Evolutionary conservation across 2,329 filamentous ascomycete genomes (phyloP), one percentile per base, ranked within the genome.

Genomic region (Myriosclerotinia duriaeana): DNA sequence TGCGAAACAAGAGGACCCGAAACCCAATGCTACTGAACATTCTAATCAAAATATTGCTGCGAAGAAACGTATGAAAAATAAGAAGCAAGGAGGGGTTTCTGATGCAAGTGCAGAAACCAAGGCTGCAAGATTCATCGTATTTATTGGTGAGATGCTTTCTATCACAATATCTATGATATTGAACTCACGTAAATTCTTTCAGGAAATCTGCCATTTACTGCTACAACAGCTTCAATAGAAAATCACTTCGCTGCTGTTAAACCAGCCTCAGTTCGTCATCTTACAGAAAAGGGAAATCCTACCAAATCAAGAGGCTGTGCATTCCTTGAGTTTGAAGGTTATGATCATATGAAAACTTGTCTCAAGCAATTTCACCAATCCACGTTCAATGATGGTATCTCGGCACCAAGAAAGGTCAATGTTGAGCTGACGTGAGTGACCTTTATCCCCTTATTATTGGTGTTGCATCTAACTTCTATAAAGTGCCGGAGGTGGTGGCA

Each of bases 271-370:
- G 83, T 95, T 60, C 91, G 94, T 30, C 88, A 92, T 69, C 86
- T 91, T 58, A 91, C 88, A 64, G 85, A 90, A 73, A 87, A 87
- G 71, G 80, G 81, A 64, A 82, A 87, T 70, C 83, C 85, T 15
- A 82, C 81, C 65, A 86, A 87, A 71, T 89, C 86, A 74, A 89
- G 89, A 72, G 91, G 92, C 46, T 89, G 90, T 74, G 92, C 91
- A 7, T 96, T 97, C 78, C 82, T 98, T 72, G 94, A 98, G 78
- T 98, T 97, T 76, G 87, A 87, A 70, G 85, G 87, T 72, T 96
- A 89, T 79, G 90, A 93, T 78, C 87, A 90, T 76, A 96, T 97
- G 92, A 91, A 96, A 82, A 95, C 92, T 42, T 96, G 92, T 76
- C 83, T 98, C 68, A 91, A 93, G 78, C 87, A 92, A 70, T 94